Percentiles rank a stretch among this genome's conserved stretches.
Evolutionary conservation across 1,284 basidiomycete species (phyloP).

Genomic region (Ustilago vetiveriae): DNA sequence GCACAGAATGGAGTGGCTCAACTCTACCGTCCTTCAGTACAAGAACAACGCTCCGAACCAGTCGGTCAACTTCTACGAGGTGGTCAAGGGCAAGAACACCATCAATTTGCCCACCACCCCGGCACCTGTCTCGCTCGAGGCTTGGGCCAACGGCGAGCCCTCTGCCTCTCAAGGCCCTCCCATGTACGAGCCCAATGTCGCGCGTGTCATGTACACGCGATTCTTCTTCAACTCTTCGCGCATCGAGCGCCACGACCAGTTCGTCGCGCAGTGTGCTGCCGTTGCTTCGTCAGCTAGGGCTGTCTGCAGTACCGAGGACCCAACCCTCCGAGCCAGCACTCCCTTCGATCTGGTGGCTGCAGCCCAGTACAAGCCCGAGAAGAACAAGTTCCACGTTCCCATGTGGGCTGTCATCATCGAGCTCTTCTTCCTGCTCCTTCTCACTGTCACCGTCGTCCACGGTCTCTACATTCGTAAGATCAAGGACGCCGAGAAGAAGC

Average conservation of each 20-base stretch:
- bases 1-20: constrained; percentile 59
- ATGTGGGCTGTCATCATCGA: constrained; percentile 42
- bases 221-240: constrained; percentile 62
- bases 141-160: constrained; percentile 53
- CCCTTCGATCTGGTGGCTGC: constrained; percentile 31
- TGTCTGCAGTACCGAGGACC: constrained; percentile 56
- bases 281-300: constrained; percentile 16
- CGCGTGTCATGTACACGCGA: constrained; percentile 53
- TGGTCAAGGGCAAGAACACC: constrained; percentile 27
- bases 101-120: constrained; percentile 50
- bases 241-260: constrained; percentile 39
- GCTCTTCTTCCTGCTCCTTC: constrained; percentile 35
- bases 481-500: constrained; percentile 40
- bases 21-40: constrained; percentile 40
- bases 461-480: constrained; percentile 44
- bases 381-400: constrained; percentile 31
- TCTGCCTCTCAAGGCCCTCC: constrained; percentile 48
- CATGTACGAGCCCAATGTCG: constrained; percentile 28
- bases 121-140: constrained; percentile 46
- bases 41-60: constrained; percentile 42
- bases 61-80: constrained; percentile 29
- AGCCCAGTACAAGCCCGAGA: constrained; percentile 14
- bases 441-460: constrained; percentile 44
- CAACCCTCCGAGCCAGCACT: constrained; percentile 45
- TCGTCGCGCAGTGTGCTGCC: constrained; percentile 37